These are phyloP conservation scores for Yamadazyma pseudoaaseri DNA, from an alignment of 1,139 yeast genomes.

Conservation along the genomic window DNA sequence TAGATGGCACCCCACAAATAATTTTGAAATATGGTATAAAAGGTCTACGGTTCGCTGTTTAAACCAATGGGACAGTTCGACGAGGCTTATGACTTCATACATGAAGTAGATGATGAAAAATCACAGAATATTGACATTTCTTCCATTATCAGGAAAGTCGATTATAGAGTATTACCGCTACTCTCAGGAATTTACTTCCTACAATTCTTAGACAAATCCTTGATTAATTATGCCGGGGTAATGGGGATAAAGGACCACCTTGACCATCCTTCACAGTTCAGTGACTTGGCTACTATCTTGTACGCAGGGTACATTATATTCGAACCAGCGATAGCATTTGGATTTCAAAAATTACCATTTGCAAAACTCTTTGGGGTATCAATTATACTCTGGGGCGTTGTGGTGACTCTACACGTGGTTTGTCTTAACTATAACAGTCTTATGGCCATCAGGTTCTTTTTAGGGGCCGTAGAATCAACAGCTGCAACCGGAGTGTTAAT, in stretches of 20 bases:
- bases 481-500: constrained; percentile 46
- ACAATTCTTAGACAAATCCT: constrained; percentile 45
- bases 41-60: too few species aligned
- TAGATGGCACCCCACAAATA: background rate
- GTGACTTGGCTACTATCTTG: constrained; percentile 42
- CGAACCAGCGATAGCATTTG: constrained; percentile 40
- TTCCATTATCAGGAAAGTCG: constrained; percentile 24
- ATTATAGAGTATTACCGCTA: constrained; percentile 29
- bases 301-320: constrained; percentile 48
- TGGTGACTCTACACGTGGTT: constrained; percentile 33
- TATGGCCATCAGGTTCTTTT: constrained; percentile 39
- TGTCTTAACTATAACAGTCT: constrained; percentile 39
- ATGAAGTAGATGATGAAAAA: constrained; percentile 4
- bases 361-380: constrained; percentile 38
- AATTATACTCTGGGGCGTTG: constrained; percentile 42
- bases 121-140: constrained; percentile 6
- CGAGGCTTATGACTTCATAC: constrained; percentile 17
- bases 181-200: constrained; percentile 40
- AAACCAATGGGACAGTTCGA: constrained; percentile 15
- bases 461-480: constrained; percentile 42
- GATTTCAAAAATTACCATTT: constrained; percentile 38
- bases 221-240: constrained; percentile 48
- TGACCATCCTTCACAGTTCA: constrained; percentile 35
- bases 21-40: too few species aligned
- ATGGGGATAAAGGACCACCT: constrained; percentile 45